A percentile compares a stretch with the other conserved stretches of the same genome.
These are phyloP conservation scores for Blastocystis sp. DNA, from an alignment of 352 stramenopile species.

Conservation along the genomic window DNA sequence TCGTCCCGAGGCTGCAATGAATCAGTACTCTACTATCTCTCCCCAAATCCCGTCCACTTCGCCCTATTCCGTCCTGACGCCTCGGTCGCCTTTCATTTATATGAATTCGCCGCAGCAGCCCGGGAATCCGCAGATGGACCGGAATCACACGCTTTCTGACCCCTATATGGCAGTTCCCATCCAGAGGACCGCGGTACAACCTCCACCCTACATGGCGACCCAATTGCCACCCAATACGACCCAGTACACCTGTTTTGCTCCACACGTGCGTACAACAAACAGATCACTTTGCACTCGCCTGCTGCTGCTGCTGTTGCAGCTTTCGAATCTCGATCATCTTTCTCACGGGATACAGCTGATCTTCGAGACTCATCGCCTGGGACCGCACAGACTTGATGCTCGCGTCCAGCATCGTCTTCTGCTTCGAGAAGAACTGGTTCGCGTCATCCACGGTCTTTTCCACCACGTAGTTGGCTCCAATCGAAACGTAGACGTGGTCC, in stretches of 20 bases:
- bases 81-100: neutral
- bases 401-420: constrained; percentile 15
- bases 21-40: neutral
- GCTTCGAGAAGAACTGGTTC: constrained; percentile 7
- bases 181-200: neutral
- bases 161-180: constrained; percentile 35
- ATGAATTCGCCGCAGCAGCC: constrained; percentile 10
- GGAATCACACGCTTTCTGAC: neutral
- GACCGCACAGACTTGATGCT: constrained; percentile 36
- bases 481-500: constrained; percentile 48
- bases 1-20: neutral
- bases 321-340: constrained; percentile 54
- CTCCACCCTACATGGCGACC: neutral
- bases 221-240: neutral
- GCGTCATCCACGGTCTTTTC: constrained; percentile 58
- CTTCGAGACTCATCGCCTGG: constrained; percentile 49
- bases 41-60: neutral
- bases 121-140: neutral
- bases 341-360: constrained; percentile 18
- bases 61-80: neutral
- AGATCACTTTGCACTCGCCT: neutral
- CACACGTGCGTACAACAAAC: neutral
- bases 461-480: constrained; percentile 43
- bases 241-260: neutral
- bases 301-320: constrained; percentile 9